Evolutionary conservation across 2,329 filamentous ascomycete species (phyloP).

Genomic region (Aspergillus ibericus): DNA sequence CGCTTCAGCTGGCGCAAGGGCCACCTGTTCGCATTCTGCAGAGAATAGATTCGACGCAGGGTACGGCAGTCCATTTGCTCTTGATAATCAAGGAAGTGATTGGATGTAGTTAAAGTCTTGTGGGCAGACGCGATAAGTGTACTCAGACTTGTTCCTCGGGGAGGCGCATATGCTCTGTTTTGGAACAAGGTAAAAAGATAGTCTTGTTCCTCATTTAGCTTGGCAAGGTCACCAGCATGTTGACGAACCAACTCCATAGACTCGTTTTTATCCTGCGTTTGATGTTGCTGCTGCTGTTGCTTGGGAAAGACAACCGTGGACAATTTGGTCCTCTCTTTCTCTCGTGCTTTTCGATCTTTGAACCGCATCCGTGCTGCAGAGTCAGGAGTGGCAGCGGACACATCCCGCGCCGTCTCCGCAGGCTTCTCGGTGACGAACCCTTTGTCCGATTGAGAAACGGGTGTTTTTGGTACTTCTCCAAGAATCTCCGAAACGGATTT

Average conservation of each 20-base stretch:
- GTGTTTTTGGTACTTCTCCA: constrained; percentile 54
- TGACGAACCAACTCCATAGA: constrained; percentile 39
- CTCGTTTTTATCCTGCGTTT: constrained; percentile 48
- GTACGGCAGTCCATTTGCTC: constrained; percentile 88
- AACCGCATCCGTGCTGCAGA: constrained; percentile 42
- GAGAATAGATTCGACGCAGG: constrained; percentile 79
- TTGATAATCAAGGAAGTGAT: constrained; percentile 77
- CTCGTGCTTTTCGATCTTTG: constrained; percentile 56
- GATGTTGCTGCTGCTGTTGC: constrained; percentile 56
- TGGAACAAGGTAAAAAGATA: constrained; percentile 66
- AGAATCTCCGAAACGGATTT: constrained; percentile 74
- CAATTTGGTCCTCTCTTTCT: constrained; percentile 62
- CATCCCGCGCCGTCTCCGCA: constrained; percentile 24
- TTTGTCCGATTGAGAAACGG: constrained; percentile 38
- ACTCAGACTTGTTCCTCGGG: constrained; percentile 56
- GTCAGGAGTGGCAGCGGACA: constrained; percentile 25
- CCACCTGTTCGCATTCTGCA: constrained; percentile 92
- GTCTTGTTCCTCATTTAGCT: constrained; percentile 52
- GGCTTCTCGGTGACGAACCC: constrained; percentile 33
- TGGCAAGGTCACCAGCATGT: constrained; percentile 49
- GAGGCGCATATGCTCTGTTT: constrained; percentile 57
- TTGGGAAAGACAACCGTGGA: constrained; percentile 80
- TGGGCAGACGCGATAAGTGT: constrained; percentile 78
- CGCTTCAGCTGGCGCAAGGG: constrained; percentile 86
- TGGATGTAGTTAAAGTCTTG: constrained; percentile 84